Evolutionary conservation across 163 green algal species (phyloP), one percentile per base, ranked within the genome.

Genomic region (Scenedesmus sp.): DNA sequence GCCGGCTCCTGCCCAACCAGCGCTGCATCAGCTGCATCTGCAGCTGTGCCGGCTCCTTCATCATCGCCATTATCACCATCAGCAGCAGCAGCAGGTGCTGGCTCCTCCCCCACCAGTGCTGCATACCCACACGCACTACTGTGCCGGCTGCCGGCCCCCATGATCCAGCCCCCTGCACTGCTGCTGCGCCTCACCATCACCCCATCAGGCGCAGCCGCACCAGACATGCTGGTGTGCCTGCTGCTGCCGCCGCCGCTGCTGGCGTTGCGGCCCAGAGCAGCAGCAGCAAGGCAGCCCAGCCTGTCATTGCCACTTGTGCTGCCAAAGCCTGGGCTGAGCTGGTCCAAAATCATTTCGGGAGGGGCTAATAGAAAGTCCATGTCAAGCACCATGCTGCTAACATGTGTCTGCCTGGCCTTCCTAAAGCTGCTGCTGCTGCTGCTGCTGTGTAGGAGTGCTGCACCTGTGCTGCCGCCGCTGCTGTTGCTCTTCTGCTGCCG

Each of bases 171-270:
- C 2, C n/a, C 62, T 67, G 4, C 5, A 82, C 62, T 60, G 9
- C 64, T 9, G 85, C 85, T 46, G 20, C 54, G 34, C 1, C 34
- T 16, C 9, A 26, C 13, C 1, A 64, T 54, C 1, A 59, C n/a
- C 9, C 83, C 3, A 57, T 79, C 85, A 57, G 59, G 56, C 57
- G 83, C 83, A 77, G 83, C 57, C 23, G 56, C 83, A 26, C 56
- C 83, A 77, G 83, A 46, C n/a, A 23, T 76, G 56, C 83, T 76
- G 6, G 57, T 15, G 23, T 79, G 70, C 70, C 70, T 74, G 60
- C 85, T 89, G 85, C 62, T 89, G 85, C 64, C 26, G 16, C 64
- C 81, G 16, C 67, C 73, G 86, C 54, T 82, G 67, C 62, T 84
- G 73, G 13, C 54, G 15, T 18, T 84, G 56, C 56, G 23, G 73